A percentile compares a stretch with the other conserved stretches of the same genome.
Evolutionary conservation across 2,329 filamentous ascomycete species (phyloP).

Genomic region (Apiospora saccharicola): DNA sequence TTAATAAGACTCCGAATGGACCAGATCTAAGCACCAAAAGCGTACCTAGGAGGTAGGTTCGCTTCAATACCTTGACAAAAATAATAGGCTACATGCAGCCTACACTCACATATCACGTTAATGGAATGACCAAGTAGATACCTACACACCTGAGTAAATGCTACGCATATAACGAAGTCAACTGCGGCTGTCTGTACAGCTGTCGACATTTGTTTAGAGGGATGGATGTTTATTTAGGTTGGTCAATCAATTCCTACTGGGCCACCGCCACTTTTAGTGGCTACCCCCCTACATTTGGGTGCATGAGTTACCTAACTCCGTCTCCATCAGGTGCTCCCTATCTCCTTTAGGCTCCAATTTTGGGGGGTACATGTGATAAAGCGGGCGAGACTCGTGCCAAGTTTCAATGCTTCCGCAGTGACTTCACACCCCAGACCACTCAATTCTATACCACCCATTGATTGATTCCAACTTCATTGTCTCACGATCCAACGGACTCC

Average conservation of each 20-base stretch:
- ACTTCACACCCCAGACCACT: slow-evolving; percentile 17
- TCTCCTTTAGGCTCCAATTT: slow-evolving; percentile 14
- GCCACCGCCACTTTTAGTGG: slow-evolving; percentile 1
- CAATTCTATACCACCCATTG: slow-evolving; percentile 15
- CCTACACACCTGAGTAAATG: too few relatives aligned
- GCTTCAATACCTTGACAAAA: too few relatives aligned
- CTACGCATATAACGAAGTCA: too few relatives aligned
- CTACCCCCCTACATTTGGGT: background rate
- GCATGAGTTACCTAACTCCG: slow-evolving; percentile 6
- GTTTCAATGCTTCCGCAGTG: background rate
- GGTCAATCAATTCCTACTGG: background rate
- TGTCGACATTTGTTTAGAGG: too few relatives aligned
- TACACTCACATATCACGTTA: too few relatives aligned
- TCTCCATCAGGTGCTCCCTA: slow-evolving; percentile 1
- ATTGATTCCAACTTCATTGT: slow-evolving; percentile 18
- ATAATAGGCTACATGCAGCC: too few relatives aligned
- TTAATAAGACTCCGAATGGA: background rate
- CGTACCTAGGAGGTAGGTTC: background rate
- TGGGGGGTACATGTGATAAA: slow-evolving; percentile 21
- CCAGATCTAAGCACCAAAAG: background rate
- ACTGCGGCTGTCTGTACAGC: too few relatives aligned
- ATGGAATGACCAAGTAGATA: too few relatives aligned
- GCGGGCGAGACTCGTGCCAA: slow-evolving; percentile 19
- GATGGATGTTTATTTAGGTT: too few relatives aligned
- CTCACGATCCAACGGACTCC: slow-evolving; percentile 6